Evolutionary conservation across 2,329 filamentous ascomycete species (phyloP).

Genomic region (Xylaria multiplex): DNA sequence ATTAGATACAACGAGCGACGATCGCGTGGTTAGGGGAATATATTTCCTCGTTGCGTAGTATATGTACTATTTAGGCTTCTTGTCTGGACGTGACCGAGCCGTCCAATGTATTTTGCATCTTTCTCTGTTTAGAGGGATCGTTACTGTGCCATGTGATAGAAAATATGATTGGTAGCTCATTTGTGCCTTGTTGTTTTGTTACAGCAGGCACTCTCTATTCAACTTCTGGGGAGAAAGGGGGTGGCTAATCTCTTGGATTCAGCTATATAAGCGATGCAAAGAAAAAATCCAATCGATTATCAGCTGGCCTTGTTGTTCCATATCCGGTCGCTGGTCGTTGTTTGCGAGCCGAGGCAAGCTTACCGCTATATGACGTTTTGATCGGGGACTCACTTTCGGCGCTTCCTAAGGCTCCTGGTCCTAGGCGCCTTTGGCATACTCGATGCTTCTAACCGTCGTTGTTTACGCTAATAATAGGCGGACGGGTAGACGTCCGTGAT

Average conservation of each 20-base stretch:
- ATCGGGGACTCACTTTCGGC: no score
- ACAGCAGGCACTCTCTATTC: neutral
- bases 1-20: constrained; percentile 23
- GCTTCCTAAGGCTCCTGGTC: no score
- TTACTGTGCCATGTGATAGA: constrained; percentile 7
- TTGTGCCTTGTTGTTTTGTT: constrained; percentile 1
- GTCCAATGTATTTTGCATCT: constrained; percentile 6
- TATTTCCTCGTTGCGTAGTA: constrained; percentile 15
- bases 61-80: constrained; percentile 18
- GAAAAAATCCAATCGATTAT: neutral
- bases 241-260: neutral
- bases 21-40: constrained; percentile 15
- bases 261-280: neutral
- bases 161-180: constrained; percentile 6
- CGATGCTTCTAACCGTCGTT: no score
- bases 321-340: no score
- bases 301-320: no score
- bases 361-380: no score
- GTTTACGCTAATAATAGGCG: no score
- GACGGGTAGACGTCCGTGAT: neutral
- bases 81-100: neutral
- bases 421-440: no score
- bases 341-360: no score
- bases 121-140: neutral
- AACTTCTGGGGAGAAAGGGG: no score